Percentiles rank a stretch among this genome's conserved stretches.
phyloP scores from a whole-genome alignment of 148 eudicot genomes.

The Drosera capensis region DNA sequence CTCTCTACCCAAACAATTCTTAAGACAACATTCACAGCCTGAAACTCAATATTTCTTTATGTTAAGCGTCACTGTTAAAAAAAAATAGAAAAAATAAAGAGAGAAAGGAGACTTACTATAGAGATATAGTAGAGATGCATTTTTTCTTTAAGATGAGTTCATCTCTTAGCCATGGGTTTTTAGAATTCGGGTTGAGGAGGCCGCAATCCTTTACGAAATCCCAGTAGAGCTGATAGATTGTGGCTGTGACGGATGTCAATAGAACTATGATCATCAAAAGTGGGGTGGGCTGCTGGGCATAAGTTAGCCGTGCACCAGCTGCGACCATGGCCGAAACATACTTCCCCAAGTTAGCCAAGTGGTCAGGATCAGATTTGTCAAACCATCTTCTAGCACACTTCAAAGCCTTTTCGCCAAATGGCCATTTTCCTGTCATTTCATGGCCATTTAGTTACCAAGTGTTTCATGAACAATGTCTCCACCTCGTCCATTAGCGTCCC shows the following conservation, averaged over 20 bases:
- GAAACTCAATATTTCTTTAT: slow-evolving; percentile 17
- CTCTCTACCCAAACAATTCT: slow-evolving; percentile 92
- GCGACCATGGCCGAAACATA: slow-evolving; percentile 98
- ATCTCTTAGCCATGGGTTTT: slow-evolving; percentile 90
- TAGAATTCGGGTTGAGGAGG: slow-evolving; percentile 66
- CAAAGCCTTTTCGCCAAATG: not conserved
- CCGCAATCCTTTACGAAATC: slow-evolving; percentile 99
- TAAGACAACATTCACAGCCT: slow-evolving; percentile 74
- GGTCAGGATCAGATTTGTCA: slow-evolving; percentile 79
- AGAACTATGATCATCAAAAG: slow-evolving; percentile 68
- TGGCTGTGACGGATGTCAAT: slow-evolving; percentile 63
- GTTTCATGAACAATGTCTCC: slow-evolving; percentile 61
- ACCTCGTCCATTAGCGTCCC: slow-evolving; percentile 65
- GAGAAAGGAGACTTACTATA: slow-evolving; percentile 35
- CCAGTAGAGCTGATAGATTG: slow-evolving; percentile 93
- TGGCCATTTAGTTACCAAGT: slow-evolving; percentile 76
- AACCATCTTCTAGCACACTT: slow-evolving; percentile 98
- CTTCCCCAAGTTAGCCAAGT: slow-evolving; percentile 73
- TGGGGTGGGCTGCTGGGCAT: slow-evolving; percentile 50
- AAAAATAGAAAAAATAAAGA: not conserved
- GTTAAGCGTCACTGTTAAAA: too few species aligned
- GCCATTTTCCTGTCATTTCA: slow-evolving; percentile 46
- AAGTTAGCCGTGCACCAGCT: slow-evolving; percentile 88
- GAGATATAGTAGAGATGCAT: slow-evolving; percentile 69
- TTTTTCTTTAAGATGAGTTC: slow-evolving; percentile 70